A percentile compares a stretch with the other conserved stretches of the same genome.
phyloP scores from a whole-genome alignment of 2,329 filamentous ascomycete species.

The Metarhizium humberi region DNA sequence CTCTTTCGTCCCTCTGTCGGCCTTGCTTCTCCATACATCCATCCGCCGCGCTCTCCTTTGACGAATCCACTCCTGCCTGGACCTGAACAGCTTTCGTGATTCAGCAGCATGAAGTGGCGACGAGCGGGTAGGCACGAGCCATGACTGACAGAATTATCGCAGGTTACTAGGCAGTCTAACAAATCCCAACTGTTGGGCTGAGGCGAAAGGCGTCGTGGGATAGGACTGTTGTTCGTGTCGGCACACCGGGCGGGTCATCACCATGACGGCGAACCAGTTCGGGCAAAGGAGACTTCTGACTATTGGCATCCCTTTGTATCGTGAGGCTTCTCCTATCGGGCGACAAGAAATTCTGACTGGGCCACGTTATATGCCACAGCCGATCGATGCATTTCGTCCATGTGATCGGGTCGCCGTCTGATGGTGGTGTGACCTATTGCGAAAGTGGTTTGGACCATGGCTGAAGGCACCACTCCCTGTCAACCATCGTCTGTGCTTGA shows the following conservation, averaged over 20 bases:
- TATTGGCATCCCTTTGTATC: background rate
- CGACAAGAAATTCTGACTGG: background rate
- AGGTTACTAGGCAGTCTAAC: background rate
- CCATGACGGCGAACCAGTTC: background rate
- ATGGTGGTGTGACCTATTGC: background rate
- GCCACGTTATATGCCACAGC: background rate
- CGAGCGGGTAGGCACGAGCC: background rate
- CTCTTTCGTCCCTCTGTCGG: background rate
- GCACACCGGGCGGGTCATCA: background rate
- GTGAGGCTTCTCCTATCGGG: background rate
- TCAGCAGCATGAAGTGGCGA: background rate
- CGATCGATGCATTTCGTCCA: background rate
- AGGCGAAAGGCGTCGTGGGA: background rate
- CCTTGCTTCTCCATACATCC: background rate
- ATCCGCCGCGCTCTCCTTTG: background rate
- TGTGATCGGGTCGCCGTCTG: background rate
- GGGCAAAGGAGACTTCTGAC: background rate
- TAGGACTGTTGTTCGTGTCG: background rate
- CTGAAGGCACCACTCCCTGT: background rate
- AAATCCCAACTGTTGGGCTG: background rate
- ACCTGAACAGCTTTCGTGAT: background rate
- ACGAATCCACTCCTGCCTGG: background rate
- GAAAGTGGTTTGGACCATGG: background rate
- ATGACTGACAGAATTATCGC: background rate
- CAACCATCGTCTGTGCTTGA: background rate